Base-by-base conservation (phyloP, 768 basidiomycete genomes). In the Gymnopilus junonius region DNA sequence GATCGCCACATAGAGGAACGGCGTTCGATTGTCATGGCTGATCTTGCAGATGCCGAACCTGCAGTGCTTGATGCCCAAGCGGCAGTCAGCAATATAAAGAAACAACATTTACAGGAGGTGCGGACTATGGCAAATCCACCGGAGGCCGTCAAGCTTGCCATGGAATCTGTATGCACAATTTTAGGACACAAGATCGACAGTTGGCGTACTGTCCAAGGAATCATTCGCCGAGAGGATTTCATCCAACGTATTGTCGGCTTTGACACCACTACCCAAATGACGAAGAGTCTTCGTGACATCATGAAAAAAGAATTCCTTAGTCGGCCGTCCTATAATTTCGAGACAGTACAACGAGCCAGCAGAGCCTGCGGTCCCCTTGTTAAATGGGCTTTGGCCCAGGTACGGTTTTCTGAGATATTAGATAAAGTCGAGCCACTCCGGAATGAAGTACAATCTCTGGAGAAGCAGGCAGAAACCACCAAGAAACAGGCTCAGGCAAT, bases 71-170 rank as follows among this genome's bases (percentile, higher is more conserved):
- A 99, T 14, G 97, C 97, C 21, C 92, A 97, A 72, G 78, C 93
- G 3, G 97, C 97, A n/a, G 97, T 99, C 70, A 93, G 91, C 68
- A 97, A 91, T 74, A 99, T 99, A 82, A 97, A 94, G 77, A 88
- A 89, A 68, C 93, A 95, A 71, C 96, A 99, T 70, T 79, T 99
- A 42, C 93, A 96, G 72, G 97, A 99, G 86, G 97, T 99, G 42
- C 87, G 97, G 69, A 87, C 94, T 10, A 98, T 99, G 96, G 93
- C 95, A 45, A 98, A 98, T 71, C 97, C 97, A 48, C 97, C 97
- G 0, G 97, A 99, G 74, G 92, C 94, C 4, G 96, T 99, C 68
- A 99, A 99, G 75, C 77, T 97, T 46, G 94, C 97, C 15, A 99
- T 99, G 95, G 97, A 99, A 72, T 97, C 96, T 1, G 97, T 97